These are phyloP conservation scores for Cladorrhinum samala DNA, from an alignment of 495 filamentous ascomycete species.

Conservation along the genomic window DNA sequence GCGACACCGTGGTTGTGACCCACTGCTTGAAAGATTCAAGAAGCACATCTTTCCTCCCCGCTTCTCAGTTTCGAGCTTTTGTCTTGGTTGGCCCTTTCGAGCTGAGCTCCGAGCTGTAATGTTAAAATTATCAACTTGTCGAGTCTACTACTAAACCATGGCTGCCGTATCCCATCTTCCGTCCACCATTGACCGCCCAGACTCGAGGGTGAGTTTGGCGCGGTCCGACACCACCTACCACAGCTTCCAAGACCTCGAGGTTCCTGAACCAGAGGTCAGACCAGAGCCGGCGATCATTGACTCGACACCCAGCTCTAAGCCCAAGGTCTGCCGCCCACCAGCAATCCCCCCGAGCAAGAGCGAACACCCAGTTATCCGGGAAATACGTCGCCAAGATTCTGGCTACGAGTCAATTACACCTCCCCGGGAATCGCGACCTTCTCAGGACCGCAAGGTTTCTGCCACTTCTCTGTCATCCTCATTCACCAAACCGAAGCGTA, in stretches of 20 bases:
- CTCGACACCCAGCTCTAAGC: neutral
- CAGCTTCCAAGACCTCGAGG: constrained; percentile 41
- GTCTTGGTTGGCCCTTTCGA: constrained; percentile 7
- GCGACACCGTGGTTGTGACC: neutral
- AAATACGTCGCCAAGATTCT: constrained; percentile 45
- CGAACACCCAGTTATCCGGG: constrained; percentile 15
- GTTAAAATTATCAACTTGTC: constrained; percentile 18
- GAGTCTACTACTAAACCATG: constrained; percentile 1
- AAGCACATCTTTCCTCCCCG: constrained; percentile 8
- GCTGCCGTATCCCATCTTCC: constrained; percentile 29
- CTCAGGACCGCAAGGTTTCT: constrained; percentile 14
- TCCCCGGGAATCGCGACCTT: constrained; percentile 18
- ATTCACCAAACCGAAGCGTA: constrained; percentile 26
- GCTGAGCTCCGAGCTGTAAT: neutral
- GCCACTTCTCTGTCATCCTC: constrained; percentile 20
- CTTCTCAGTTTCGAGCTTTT: constrained; percentile 1
- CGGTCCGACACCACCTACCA: constrained; percentile 41
- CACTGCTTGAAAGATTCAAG: constrained; percentile 14
- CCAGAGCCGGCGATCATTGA: constrained; percentile 1
- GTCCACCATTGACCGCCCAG: constrained; percentile 30
- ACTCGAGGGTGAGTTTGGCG: constrained; percentile 36
- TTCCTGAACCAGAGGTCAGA: constrained; percentile 23
- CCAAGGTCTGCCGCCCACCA: constrained; percentile 6
- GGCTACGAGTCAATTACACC: constrained; percentile 42
- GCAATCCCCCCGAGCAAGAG: constrained; percentile 5